A percentile compares a stretch with the other conserved stretches of the same genome.
Evolutionary conservation across 2,329 filamentous ascomycete genomes (phyloP).

Genomic region (Pseudogymnoascus pannorum): DNA sequence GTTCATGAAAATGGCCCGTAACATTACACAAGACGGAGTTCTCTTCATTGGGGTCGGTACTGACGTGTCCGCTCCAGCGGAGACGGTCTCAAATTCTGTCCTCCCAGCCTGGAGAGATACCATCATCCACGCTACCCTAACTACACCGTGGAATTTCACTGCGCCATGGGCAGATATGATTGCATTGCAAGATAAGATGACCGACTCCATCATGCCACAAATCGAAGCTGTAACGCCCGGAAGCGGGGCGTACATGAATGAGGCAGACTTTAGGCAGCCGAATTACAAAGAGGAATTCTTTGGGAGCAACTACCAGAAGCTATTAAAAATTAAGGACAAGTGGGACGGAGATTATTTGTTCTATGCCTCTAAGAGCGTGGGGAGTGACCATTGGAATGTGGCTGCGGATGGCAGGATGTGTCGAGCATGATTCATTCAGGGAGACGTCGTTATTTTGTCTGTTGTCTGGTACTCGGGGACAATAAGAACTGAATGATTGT

Average conservation of each 20-base stretch:
- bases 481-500: too few species aligned
- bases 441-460: too few species aligned
- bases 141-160: constrained; percentile 30
- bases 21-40: constrained; percentile 29
- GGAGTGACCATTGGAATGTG: constrained; percentile 43
- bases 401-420: constrained; percentile 37
- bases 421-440: constrained; percentile 17
- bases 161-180: constrained; percentile 25
- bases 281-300: constrained; percentile 40
- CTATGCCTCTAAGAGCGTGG: constrained; percentile 42
- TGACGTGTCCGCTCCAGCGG: constrained; percentile 23
- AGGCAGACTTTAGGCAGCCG: constrained; percentile 40
- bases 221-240: constrained; percentile 35
- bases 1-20: constrained; percentile 23
- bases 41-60: constrained; percentile 29
- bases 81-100: constrained; percentile 29
- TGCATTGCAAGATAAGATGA: constrained; percentile 26
- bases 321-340: constrained; percentile 41
- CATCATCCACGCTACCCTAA: constrained; percentile 29
- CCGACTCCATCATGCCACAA: constrained; percentile 27
- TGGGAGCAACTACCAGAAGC: constrained; percentile 37
- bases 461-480: too few species aligned
- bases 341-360: constrained; percentile 42
- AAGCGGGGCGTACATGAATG: constrained; percentile 43
- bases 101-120: constrained; percentile 36